Percentiles rank a stretch among this genome's conserved stretches.
phyloP scores from a whole-genome alignment of 2,329 filamentous ascomycete genomes.

The Boeremia exigua region DNA sequence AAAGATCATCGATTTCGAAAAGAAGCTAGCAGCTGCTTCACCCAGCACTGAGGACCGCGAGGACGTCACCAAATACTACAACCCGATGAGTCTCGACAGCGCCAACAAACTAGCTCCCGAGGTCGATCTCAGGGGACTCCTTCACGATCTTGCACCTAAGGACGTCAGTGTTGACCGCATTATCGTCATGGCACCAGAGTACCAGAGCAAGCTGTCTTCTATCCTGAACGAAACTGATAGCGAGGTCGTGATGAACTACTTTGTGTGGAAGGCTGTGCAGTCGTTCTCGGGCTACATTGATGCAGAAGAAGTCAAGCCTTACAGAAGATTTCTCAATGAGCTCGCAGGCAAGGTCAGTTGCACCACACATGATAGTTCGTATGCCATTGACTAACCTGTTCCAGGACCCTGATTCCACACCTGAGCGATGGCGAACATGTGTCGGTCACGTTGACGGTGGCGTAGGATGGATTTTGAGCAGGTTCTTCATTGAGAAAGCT shows the following conservation, averaged over 20 bases:
- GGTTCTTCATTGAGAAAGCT: conserved; percentile 72
- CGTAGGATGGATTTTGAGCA: conserved; percentile 71
- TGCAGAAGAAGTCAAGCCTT: conserved; percentile 64
- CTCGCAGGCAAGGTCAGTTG: conserved; percentile 59
- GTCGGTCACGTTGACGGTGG: conserved; percentile 63
- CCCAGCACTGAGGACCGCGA: conserved; percentile 64
- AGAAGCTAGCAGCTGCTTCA: conserved; percentile 64
- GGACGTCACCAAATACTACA: conserved; percentile 72
- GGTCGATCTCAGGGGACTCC: conserved; percentile 60
- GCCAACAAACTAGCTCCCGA: conserved; percentile 62
- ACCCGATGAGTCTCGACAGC: conserved; percentile 65
- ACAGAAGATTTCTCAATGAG: conserved; percentile 65
- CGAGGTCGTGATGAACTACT: conserved; percentile 66
- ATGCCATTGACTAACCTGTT: conserved; percentile 21
- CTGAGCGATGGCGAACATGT: conserved; percentile 72
- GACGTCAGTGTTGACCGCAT: conserved; percentile 60
- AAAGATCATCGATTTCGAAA: conserved; percentile 59
- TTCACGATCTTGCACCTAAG: conserved; percentile 60
- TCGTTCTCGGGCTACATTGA: conserved; percentile 62
- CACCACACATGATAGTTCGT: background rate
- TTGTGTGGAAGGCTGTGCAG: conserved; percentile 69
- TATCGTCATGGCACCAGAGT: conserved; percentile 66
- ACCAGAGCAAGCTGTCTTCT: conserved; percentile 63
- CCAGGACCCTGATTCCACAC: conserved; percentile 63
- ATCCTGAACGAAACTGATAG: conserved; percentile 62